A percentile compares a stretch with the other conserved stretches of the same genome.
Conservation (phyloP, 805 yeast species). For the Saturnispora sanitii region DNA sequence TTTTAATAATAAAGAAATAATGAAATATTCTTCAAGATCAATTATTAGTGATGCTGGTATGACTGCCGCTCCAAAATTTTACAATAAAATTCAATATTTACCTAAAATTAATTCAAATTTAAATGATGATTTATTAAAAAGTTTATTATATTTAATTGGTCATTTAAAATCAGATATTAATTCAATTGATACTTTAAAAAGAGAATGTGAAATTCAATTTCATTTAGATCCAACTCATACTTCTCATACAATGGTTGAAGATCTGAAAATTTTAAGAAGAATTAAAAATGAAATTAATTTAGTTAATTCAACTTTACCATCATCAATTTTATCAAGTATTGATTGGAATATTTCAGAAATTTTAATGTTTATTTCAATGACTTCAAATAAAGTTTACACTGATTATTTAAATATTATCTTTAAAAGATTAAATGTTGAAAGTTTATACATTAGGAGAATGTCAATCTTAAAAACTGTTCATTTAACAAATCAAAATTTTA, state of each 20-base stretch:
- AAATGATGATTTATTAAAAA: slow-evolving; percentile 9
- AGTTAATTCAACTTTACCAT: slow-evolving; percentile 2
- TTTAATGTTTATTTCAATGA: slow-evolving; percentile 38
- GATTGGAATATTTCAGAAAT: slow-evolving; percentile 33
- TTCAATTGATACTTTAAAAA: not conserved
- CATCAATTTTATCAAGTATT: slow-evolving; percentile 23
- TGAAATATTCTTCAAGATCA: slow-evolving; percentile 1
- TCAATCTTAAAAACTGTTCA: slow-evolving; percentile 38
- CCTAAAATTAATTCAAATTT: slow-evolving; percentile 9
- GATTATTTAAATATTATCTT: slow-evolving; percentile 27
- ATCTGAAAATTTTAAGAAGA: slow-evolving; percentile 1
- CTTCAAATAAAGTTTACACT: slow-evolving; percentile 37
- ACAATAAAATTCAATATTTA: slow-evolving; percentile 7
- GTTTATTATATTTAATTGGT: slow-evolving; percentile 12
- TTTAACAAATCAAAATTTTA: slow-evolving; percentile 30
- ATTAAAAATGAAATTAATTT: slow-evolving; percentile 4
- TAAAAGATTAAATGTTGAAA: slow-evolving; percentile 25
- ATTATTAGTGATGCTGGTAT: slow-evolving; percentile 10
- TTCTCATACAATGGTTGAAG: slow-evolving; percentile 4
- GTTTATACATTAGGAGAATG: slow-evolving; percentile 32
- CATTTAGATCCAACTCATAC: slow-evolving; percentile 2
- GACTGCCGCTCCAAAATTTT: slow-evolving; percentile 8
- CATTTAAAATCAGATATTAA: slow-evolving; percentile 19
- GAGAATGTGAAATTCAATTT: slow-evolving; percentile 2
- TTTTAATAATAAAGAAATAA: not conserved